Base-by-base conservation (phyloP, 2,329 filamentous ascomycete genomes). In the Torrubiella hemipterigena region DNA sequence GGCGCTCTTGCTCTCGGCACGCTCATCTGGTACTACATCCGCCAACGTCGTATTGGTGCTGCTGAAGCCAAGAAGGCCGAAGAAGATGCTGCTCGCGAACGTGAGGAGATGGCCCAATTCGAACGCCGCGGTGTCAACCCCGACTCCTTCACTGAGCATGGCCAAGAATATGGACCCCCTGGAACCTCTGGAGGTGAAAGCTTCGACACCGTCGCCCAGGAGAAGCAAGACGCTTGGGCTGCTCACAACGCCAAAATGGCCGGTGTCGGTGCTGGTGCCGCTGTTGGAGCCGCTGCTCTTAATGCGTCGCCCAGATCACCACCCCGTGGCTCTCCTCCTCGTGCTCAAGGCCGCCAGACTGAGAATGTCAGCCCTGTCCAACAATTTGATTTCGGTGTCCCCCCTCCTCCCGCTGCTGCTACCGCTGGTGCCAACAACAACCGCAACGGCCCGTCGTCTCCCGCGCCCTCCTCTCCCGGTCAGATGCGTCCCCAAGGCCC, bases 21-120 rank as follows among this genome's bases (percentile, higher is more conserved):
- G 0, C 53, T 63, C 6, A 45, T 64, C 14, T 65, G 69, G 46
- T 71, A 67, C 56, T 74, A 66, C 52, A 54, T 72, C 45, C 59
- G 60, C 25, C 69, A 76, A 48, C 63, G 72, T 22, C 60, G 63
- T 25, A 54, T 53, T 0, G 73, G 73, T 10, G 57, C 58, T 14
- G 46, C 44, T 15, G 73, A 77, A 46, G 68, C 69, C 22, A 55
- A 56, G 22, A 34, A 56, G 7, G 65, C 63, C 12, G 57, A 56
- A 20, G 52, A 61, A 34, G 54, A 55, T 31, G 53, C 58, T 18
- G 55, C 65, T 29, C 48, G 58, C 7, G 68, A 73, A 41, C 63
- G 62, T 23, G 38, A 61, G 4, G 70, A 73, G 45, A 49, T 71
- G 23, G 64, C 69, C 39, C 52, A 58, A 10, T 65, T 67, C 53